Base-by-base conservation (phyloP, 768 basidiomycete genomes). In the Panaeolus papilionaceus region DNA sequence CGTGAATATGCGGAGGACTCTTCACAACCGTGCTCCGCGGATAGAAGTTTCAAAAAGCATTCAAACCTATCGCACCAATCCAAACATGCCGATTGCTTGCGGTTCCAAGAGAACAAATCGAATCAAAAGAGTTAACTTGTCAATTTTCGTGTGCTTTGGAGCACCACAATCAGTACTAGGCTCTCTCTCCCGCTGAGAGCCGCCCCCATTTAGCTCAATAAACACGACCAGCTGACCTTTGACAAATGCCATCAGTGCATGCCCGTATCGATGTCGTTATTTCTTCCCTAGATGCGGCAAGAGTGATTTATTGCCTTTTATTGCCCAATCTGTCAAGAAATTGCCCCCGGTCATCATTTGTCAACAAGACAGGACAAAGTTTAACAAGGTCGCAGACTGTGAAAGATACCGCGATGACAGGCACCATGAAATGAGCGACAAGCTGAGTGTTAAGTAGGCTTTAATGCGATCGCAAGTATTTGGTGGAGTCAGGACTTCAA, bases 21-120 rank as follows among this genome's bases (percentile, higher is more conserved):
- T 3, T 33, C 33, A 3, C 33, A 33, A 33, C 33, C 5, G 45
- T 45, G 18, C 2, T 49, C 47, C 47, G 47, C n/a, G 47, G 47
- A 49, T 3, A 49, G 47, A 49, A 49, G 47, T 20, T 11, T 14
- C 8, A 4, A n/a, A 58, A 37, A 7, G 47, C 11, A 49, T 49
- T 49, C 20, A 37, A 51, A 28, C 45, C 26, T 51, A 58, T 58
- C 54, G 54, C 54, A 58, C 54, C 54, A 58, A 58, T 58, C 28
- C 54, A 12, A 37, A 37, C 9, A 4, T 8, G 26, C 20, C 54
- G 54, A 58, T 37, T 14, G 26, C 28, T 12, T 16, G 54, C 33
- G 2, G 12, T 12, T 33, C 14, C 33, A 58, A 58, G 26, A 33
- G 33, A 33, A 33, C 33, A 33, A 33, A 33, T 33, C 33, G 33